These are phyloP conservation scores for Cladophialophora bantiana DNA, from an alignment of 2,329 filamentous ascomycete species.

Conservation along the genomic window DNA sequence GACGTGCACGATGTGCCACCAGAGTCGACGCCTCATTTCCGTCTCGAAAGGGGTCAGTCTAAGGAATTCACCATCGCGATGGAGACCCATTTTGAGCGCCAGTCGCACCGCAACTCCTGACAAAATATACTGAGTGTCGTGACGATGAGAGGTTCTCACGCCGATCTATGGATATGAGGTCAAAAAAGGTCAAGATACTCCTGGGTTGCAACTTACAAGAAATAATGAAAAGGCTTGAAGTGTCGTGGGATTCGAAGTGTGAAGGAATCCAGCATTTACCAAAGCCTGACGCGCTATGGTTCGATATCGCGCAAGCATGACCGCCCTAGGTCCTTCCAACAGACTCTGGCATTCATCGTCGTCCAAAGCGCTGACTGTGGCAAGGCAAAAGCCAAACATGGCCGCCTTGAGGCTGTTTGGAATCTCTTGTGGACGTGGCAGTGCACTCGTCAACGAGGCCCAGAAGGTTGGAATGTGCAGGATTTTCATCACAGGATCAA, in stretches of 20 bases:
- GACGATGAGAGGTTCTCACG: background rate
- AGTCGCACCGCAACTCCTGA: constrained; percentile 32
- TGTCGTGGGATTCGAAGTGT: background rate
- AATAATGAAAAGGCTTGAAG: background rate
- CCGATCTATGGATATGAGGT: background rate
- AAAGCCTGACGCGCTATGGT: background rate
- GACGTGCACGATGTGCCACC: constrained; percentile 32
- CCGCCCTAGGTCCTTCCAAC: background rate
- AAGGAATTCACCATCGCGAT: constrained; percentile 26
- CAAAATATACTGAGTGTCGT: constrained; percentile 44
- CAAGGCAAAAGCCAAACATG: background rate
- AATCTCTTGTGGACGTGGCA: background rate
- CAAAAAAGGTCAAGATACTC: background rate
- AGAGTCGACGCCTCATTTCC: constrained; percentile 34
- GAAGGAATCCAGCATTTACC: background rate
- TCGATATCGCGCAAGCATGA: background rate
- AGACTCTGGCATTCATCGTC: constrained; percentile 1
- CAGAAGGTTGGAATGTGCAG: constrained; percentile 1
- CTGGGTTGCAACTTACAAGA: background rate
- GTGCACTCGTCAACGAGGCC: background rate
- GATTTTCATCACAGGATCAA: background rate
- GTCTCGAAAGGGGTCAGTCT: constrained; percentile 30
- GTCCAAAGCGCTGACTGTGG: background rate
- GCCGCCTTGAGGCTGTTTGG: background rate
- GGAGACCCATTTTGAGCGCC: constrained; percentile 33